A percentile compares a stretch with the other conserved stretches of the same genome.
These are phyloP conservation scores for Eucalyptus albens DNA, from an alignment of 345 rosid genomes.

Conservation along the genomic window DNA sequence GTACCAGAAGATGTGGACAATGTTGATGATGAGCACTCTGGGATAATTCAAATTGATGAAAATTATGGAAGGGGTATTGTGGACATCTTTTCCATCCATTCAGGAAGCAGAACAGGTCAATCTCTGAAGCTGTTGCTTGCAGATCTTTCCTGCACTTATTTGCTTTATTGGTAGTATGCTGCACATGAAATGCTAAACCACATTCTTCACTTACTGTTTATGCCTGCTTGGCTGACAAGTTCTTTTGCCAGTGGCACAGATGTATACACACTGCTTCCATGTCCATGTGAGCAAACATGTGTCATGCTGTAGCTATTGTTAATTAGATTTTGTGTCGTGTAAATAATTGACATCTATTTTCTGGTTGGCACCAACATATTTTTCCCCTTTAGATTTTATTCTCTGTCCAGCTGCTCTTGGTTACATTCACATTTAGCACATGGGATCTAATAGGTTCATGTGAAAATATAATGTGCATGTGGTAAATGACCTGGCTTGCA, in stretches of 20 bases:
- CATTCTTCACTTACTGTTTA: background rate
- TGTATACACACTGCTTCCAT: background rate
- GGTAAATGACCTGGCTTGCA: background rate
- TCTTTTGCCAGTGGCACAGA: background rate
- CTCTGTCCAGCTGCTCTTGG: background rate
- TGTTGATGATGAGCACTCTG: conserved; percentile 25
- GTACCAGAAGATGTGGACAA: conserved; percentile 57
- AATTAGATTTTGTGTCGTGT: background rate
- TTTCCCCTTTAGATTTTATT: background rate
- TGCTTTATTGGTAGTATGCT: background rate
- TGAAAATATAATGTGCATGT: background rate
- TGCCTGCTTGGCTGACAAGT: background rate
- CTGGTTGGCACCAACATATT: background rate
- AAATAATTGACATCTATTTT: background rate
- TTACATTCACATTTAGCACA: background rate
- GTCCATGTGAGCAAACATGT: background rate
- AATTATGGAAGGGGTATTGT: conserved; percentile 34
- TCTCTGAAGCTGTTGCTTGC: background rate
- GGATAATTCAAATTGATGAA: conserved; percentile 25
- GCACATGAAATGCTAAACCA: background rate
- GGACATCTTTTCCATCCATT: conserved; percentile 83
- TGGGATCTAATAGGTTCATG: background rate
- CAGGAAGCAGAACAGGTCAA: conserved; percentile 33
- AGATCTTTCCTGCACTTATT: background rate
- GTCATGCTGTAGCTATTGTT: background rate